These are phyloP conservation scores for Dittrichia graveolens DNA, from an alignment of 129 eudicot species.

Conservation along the genomic window DNA sequence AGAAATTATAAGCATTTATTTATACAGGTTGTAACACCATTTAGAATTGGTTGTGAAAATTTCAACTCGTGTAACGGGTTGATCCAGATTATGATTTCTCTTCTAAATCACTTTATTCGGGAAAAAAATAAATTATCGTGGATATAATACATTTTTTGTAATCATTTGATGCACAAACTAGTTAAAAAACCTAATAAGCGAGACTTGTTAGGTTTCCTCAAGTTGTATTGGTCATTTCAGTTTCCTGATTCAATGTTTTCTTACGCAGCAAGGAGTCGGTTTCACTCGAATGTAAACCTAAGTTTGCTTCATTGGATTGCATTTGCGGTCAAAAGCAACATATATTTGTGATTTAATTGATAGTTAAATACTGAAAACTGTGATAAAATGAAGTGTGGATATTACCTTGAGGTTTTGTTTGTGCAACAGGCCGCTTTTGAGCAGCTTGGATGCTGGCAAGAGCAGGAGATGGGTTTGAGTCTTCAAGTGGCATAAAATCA, in stretches of 20 bases:
- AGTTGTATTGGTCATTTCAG: neutral
- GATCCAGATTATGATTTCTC: neutral
- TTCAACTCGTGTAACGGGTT: neutral
- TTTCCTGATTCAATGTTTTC: neutral
- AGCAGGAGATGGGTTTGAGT: conserved; percentile 61
- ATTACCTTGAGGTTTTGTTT: conserved; percentile 75
- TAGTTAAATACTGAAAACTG: neutral
- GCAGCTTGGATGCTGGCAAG: conserved; percentile 89
- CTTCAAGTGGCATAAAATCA: conserved; percentile 81
- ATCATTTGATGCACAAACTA: neutral
- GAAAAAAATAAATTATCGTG: neutral
- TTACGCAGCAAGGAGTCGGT: neutral
- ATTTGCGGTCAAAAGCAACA: conserved; percentile 1
- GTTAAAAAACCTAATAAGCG: neutral
- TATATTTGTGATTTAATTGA: neutral
- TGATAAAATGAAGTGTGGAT: neutral
- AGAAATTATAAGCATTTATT: conserved; percentile 13
- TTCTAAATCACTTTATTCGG: neutral
- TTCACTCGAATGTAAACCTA: conserved; percentile 4
- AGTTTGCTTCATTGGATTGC: neutral
- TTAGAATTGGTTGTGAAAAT: neutral
- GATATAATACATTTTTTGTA: neutral
- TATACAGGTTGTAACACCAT: neutral
- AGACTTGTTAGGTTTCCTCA: neutral
- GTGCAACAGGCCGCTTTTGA: conserved; percentile 80